phyloP scores from a whole-genome alignment of 495 filamentous ascomycete genomes.

The Trichoderma asperelloides region DNA sequence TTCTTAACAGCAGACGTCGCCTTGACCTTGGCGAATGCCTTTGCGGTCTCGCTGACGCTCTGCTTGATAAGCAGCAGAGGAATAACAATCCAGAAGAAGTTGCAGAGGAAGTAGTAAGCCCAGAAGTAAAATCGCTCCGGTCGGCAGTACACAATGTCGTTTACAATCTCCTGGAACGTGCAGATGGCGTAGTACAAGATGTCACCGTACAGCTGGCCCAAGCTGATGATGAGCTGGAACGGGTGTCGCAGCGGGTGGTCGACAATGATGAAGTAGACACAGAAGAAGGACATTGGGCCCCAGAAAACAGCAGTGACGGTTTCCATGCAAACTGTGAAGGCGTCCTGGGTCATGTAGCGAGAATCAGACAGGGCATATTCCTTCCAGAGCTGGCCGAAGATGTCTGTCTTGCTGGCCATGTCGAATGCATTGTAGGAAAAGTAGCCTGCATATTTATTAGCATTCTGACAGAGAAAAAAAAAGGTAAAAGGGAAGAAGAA shows the following conservation, averaged over 20 bases:
- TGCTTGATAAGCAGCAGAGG: constrained; percentile 19
- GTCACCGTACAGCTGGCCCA: constrained; percentile 50
- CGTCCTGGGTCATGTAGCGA: constrained; percentile 45
- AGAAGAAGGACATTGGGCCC: constrained; percentile 46
- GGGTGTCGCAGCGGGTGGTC: constrained; percentile 43
- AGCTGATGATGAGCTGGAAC: constrained; percentile 42
- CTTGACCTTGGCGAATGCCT: constrained; percentile 11
- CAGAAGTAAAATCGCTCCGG: constrained; percentile 49
- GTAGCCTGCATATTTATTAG: constrained; percentile 26
- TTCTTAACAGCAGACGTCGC: constrained; percentile 5
- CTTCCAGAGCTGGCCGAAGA: constrained; percentile 56
- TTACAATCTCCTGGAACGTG: constrained; percentile 37
- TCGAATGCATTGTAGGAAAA: constrained; percentile 35
- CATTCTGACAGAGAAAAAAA: background rate
- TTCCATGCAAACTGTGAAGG: constrained; percentile 49
- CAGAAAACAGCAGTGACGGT: constrained; percentile 44
- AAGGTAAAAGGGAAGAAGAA: too few species aligned
- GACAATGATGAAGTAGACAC: constrained; percentile 35
- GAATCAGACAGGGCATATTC: constrained; percentile 52
- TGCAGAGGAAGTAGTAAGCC: constrained; percentile 48
- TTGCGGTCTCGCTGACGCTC: constrained; percentile 9
- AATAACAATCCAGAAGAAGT: constrained; percentile 49
- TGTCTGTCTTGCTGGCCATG: constrained; percentile 33
- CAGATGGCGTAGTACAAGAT: constrained; percentile 48
- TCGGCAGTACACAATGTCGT: constrained; percentile 36